phyloP scores from a whole-genome alignment of 2,329 filamentous ascomycete species.

The Immersiporthe knoxdaviesiana region DNA sequence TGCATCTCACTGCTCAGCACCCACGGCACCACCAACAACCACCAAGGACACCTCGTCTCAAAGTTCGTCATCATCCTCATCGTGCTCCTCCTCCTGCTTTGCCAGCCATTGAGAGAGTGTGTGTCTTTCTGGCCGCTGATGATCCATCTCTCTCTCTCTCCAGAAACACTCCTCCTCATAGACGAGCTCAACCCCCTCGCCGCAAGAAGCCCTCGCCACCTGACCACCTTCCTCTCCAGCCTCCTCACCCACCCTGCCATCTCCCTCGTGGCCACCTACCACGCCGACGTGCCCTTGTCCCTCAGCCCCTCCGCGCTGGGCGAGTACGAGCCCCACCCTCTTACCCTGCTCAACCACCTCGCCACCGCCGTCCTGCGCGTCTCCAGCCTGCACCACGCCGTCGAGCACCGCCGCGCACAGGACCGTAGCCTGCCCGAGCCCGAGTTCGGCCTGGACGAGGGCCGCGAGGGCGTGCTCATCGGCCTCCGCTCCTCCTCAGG shows the following conservation, averaged over 20 bases:
- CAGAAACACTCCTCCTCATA: conserved; percentile 76
- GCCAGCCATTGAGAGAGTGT: too few species aligned
- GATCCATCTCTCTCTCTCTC: neutral
- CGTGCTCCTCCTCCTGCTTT: conserved; percentile 15
- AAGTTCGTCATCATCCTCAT: conserved; percentile 43
- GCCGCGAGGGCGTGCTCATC: conserved; percentile 76
- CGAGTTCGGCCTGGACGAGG: conserved; percentile 76
- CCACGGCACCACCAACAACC: conserved; percentile 43
- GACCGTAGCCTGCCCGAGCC: conserved; percentile 77
- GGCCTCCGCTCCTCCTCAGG: conserved; percentile 48
- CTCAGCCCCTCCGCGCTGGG: conserved; percentile 45
- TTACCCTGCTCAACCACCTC: conserved; percentile 77
- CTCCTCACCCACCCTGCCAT: conserved; percentile 63
- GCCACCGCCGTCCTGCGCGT: conserved; percentile 84
- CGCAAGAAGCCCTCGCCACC: conserved; percentile 55
- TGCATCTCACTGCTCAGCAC: conserved; percentile 50
- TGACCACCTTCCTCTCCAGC: conserved; percentile 71
- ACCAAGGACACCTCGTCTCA: conserved; percentile 43
- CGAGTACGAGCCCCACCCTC: conserved; percentile 68
- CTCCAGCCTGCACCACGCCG: conserved; percentile 73
- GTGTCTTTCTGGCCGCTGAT: too few species aligned
- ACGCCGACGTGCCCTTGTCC: conserved; percentile 73
- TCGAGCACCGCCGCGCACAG: conserved; percentile 73
- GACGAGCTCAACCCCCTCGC: conserved; percentile 76
- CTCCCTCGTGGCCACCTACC: conserved; percentile 80